Percentiles rank a stretch among this genome's conserved stretches.
Evolutionary conservation across 2,329 filamentous ascomycete genomes (phyloP).

Genomic region (Ambrosiella beaveri): DNA sequence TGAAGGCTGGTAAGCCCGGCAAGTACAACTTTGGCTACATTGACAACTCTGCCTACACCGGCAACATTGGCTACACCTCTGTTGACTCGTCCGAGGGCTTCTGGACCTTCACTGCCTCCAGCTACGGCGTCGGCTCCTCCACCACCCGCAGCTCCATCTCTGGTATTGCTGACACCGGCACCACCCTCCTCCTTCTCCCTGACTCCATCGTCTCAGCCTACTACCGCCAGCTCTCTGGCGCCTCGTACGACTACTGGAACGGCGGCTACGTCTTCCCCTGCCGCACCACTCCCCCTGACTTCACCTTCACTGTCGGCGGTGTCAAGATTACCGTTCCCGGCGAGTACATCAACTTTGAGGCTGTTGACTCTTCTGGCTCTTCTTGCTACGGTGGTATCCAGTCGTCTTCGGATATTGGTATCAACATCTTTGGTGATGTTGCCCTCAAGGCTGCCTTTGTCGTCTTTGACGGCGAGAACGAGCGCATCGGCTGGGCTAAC

Average conservation of each 20-base stretch:
- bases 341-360: slow-evolving; percentile 34
- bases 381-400: slow-evolving; percentile 55
- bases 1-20: slow-evolving; percentile 42
- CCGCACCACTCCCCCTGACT: slow-evolving; percentile 27
- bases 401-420: slow-evolving; percentile 24
- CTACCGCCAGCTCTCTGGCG: slow-evolving; percentile 29
- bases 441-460: slow-evolving; percentile 46
- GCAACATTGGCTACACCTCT: slow-evolving; percentile 41
- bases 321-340: slow-evolving; percentile 41
- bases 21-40: slow-evolving; percentile 61
- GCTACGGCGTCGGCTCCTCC: slow-evolving; percentile 14
- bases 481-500: slow-evolving; percentile 6
- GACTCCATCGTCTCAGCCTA: slow-evolving; percentile 31
- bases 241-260: slow-evolving; percentile 22
- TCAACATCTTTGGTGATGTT: slow-evolving; percentile 45
- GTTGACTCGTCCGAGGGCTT: slow-evolving; percentile 42
- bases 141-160: not conserved
- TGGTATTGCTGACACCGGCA: slow-evolving; percentile 39
- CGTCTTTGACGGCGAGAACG: slow-evolving; percentile 39
- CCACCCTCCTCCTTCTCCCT: slow-evolving; percentile 45
- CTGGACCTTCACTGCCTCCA: slow-evolving; percentile 37
- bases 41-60: slow-evolving; percentile 44
- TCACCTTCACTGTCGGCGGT: slow-evolving; percentile 38
- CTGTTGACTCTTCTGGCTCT: slow-evolving; percentile 25
- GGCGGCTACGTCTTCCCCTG: slow-evolving; percentile 34